Base-by-base conservation (phyloP, 768 basidiomycete species). In the Panus rudis region DNA sequence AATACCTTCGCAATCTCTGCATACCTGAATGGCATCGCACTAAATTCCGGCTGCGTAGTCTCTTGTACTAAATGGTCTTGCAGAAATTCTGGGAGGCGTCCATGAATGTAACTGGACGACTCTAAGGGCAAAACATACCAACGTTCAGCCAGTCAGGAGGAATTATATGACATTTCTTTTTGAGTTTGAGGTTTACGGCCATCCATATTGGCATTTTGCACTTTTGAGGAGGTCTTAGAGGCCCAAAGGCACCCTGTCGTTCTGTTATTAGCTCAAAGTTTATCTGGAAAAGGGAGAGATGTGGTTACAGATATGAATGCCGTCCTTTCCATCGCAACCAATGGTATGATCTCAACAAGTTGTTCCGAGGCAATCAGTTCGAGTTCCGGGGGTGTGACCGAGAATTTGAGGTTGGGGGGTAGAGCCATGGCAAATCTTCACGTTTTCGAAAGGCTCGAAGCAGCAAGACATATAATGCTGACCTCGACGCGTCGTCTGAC, bases 141-240 rank as follows among this genome's bases (percentile, higher is more conserved):
- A 87, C 76, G 49, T 70, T 78, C 22, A 99, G 69, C 96, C 96
- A 99, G 23, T 75, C 72, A 3, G 96, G 96, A 1, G 91, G 73
- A 12, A 97, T 72, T 39, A 99, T 91, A 52, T 89, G 81, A 49
- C 94, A 97, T 63, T 92, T 93, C 61, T 88, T 86, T 71, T 97
- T 96, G 56, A 82, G 60, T 66, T 99, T 99, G 39, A 98, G 69
- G 57, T 94, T 91, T 3, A 88, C 68, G 0, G 94, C 96, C 71
- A 99, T 83, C 96, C 96, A 99, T 3, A 98, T 68, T 1, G 96
- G 96, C n/a, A 98, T 79, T 51, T 75, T 75, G 27, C 83, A 73
- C 61, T 86, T 85, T 45, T 78, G 75, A 4, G 94, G 94, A 1
- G 96, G 93, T 5, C 83, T 72, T 41, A 99, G 76, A 16, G 96